Percentiles rank a stretch among this genome's conserved stretches.
Evolutionary conservation across 1,284 basidiomycete genomes (phyloP).

Genomic region (Cutaneotrichosporon sp.): DNA sequence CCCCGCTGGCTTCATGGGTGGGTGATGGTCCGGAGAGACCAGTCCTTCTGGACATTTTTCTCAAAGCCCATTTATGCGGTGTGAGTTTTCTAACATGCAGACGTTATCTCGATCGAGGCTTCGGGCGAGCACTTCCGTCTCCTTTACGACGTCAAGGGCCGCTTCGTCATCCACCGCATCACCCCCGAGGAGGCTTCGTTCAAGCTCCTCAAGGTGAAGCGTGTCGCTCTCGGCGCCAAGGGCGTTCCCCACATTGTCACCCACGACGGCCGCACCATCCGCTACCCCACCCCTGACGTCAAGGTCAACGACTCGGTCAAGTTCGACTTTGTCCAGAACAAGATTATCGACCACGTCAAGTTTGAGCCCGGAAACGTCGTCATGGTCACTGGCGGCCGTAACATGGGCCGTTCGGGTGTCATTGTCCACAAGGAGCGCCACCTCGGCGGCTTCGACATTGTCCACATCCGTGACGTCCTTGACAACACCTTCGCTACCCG

Average conservation of each 20-base stretch:
- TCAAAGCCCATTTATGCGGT: neutral
- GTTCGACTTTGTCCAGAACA: conserved; percentile 92
- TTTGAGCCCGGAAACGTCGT: conserved; percentile 98
- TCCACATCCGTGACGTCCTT: conserved; percentile 93
- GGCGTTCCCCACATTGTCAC: conserved; percentile 97
- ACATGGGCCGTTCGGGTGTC: conserved; percentile 97
- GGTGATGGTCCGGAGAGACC: conserved; percentile 40
- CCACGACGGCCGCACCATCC: conserved; percentile 99
- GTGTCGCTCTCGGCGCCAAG: conserved; percentile 85
- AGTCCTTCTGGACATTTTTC: conserved; percentile 12
- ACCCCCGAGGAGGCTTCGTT: conserved; percentile 95
- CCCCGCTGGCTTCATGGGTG: conserved; percentile 96
- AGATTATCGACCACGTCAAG: conserved; percentile 90
- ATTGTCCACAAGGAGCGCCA: conserved; percentile 97
- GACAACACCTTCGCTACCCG: conserved; percentile 95
- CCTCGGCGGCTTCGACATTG: conserved; percentile 95
- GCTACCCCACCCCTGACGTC: conserved; percentile 96
- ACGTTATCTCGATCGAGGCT: conserved; percentile 96
- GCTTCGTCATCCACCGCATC: conserved; percentile 99
- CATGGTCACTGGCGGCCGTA: conserved; percentile 98
- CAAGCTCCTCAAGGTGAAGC: conserved; percentile 97
- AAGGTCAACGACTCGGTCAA: conserved; percentile 97
- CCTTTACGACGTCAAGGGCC: conserved; percentile 98
- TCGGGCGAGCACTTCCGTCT: conserved; percentile 99
- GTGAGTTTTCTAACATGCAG: conserved; percentile 54